Conservation (phyloP, 768 basidiomycete genomes). For the Daedalea quercina region DNA sequence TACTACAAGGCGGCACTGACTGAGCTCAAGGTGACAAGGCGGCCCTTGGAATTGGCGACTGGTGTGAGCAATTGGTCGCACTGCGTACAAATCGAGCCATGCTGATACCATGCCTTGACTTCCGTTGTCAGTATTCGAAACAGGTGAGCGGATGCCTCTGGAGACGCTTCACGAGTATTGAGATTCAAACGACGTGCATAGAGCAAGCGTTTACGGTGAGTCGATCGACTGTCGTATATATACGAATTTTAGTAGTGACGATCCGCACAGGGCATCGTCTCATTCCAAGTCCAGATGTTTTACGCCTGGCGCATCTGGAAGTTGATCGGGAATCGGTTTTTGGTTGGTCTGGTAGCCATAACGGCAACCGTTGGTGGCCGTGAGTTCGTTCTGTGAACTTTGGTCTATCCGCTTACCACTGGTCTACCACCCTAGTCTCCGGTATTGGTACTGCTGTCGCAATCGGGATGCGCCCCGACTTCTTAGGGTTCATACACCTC, state of each 20-base stretch:
- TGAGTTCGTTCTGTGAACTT: neutral
- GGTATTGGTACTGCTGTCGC: constrained; percentile 7
- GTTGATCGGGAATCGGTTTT: constrained; percentile 17
- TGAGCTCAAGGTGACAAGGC: neutral
- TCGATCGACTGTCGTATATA: neutral
- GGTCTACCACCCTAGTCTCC: neutral
- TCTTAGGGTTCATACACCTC: constrained; percentile 20
- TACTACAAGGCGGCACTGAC: no score
- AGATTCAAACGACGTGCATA: neutral
- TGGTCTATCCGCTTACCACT: neutral
- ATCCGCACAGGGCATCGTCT: constrained; percentile 18
- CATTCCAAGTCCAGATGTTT: constrained; percentile 9
- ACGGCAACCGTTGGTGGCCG: neutral
- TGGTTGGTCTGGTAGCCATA: constrained; percentile 1
- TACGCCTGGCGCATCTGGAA: constrained; percentile 18
- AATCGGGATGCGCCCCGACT: constrained; percentile 16
- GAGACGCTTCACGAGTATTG: neutral
- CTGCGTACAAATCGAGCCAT: neutral
- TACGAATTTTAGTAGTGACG: neutral
- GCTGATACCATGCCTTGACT: neutral
- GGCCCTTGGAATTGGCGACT: constrained; percentile 5
- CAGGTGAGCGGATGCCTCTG: neutral
- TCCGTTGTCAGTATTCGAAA: neutral
- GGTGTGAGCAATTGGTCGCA: constrained; percentile 8
- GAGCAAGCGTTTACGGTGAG: neutral